Base-by-base conservation (phyloP, 169 alveolate species). In the Eimeria falciformis region DNA sequence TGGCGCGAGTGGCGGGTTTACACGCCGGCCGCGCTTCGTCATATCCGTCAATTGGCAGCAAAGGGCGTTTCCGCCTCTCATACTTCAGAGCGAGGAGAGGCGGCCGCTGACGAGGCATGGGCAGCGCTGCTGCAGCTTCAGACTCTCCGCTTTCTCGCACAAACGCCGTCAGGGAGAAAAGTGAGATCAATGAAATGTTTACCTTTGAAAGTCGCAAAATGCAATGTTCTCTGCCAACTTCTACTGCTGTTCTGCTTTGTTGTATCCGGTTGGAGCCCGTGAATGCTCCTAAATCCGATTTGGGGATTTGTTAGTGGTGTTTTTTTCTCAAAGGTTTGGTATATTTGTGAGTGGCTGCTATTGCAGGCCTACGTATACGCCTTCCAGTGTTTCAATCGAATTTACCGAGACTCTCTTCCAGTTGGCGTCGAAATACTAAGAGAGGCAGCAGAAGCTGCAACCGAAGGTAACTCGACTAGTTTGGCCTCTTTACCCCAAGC, bases 41-140 rank as follows among this genome's bases (percentile, higher is more conserved):
- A 53, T 53, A 53, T 53, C n/a, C 65, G 65, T 3, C 65, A 53
- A 53, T 53, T 53, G 65, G 65, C 65, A 17, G 65, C 65, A 53
- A 53, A 53, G n/a, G 65, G 65, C 17, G 65, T 17, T 17, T 12
- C 25, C 0, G 0, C 65, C n/a, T 21, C 2, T 21, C 25, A 17
- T 21, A 53, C n/a, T 12, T 12, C 17, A 53, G 65, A 53, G 65
- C 17, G n/a, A 21, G 7, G 65, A 21, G 65, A 53, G 17, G 65
- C 65, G n/a, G 65, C 65, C 2, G 65, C 65, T 53, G 65, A 17
- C 25, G 65, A 53, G n/a, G 65, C 65, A 21, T 53, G 65, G 65
- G 65, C 65, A 1, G 65, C 65, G 25, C 65, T 53, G 25, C 3
- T 53, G 65, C 65, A 53, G 65, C 65, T 53, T 12, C 65, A 53